phyloP scores from a whole-genome alignment of 345 rosid genomes.

The Syzygium jambos region DNA sequence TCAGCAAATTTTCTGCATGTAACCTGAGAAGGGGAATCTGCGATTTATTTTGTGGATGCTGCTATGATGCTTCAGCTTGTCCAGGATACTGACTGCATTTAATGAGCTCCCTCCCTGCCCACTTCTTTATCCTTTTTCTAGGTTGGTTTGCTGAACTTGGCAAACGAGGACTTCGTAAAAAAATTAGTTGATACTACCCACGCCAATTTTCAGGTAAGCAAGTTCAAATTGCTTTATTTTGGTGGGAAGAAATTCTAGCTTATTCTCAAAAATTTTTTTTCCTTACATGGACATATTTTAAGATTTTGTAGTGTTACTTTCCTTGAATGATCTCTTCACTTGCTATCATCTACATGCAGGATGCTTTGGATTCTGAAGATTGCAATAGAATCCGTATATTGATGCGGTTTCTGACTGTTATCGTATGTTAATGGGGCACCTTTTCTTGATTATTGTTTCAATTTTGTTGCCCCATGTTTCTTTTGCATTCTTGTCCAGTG shows the following conservation, averaged over 20 bases:
- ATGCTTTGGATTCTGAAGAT: constrained; percentile 56
- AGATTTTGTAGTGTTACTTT: not conserved
- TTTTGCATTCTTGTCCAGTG: not conserved
- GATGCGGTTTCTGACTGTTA: constrained; percentile 74
- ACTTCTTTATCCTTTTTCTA: constrained; percentile 6
- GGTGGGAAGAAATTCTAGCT: not conserved
- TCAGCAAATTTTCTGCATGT: not conserved
- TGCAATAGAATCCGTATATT: constrained; percentile 74
- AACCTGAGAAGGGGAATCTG: not conserved
- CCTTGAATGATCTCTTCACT: not conserved
- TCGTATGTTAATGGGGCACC: constrained; percentile 38
- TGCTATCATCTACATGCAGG: constrained; percentile 28
- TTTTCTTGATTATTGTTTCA: not conserved
- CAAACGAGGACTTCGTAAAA: constrained; percentile 76
- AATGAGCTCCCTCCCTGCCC: not conserved
- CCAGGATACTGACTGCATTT: not conserved
- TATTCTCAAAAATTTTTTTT: not conserved
- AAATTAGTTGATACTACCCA: constrained; percentile 49
- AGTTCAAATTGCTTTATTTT: not conserved
- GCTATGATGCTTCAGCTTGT: not conserved
- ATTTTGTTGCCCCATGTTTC: not conserved
- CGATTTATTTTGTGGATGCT: not conserved
- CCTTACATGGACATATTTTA: not conserved
- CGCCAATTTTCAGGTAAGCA: constrained; percentile 60
- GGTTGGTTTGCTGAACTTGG: constrained; percentile 92